phyloP scores from a whole-genome alignment of 768 basidiomycete species.

The Leccinum variicolor region DNA sequence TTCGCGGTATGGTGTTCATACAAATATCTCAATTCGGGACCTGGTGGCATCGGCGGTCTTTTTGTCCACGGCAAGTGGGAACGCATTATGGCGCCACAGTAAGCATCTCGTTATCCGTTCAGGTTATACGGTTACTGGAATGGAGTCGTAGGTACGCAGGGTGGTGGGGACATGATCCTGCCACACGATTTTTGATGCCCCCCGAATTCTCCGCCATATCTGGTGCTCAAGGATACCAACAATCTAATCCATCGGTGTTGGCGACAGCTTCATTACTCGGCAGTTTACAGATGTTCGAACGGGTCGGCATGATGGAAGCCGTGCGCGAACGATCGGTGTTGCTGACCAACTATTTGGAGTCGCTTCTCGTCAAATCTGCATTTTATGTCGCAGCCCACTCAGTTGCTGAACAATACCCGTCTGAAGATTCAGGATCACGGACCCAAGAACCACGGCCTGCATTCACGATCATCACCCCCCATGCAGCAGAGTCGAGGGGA shows the following conservation, averaged over 20 bases:
- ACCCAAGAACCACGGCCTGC: constrained; percentile 29
- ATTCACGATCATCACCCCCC: constrained; percentile 94
- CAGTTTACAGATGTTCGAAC: constrained; percentile 75
- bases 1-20: constrained; percentile 99
- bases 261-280: constrained; percentile 78
- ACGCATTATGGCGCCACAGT: constrained; percentile 60
- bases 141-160: constrained; percentile 67
- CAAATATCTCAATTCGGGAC: constrained; percentile 96
- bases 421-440: constrained; percentile 17
- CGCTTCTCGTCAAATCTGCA: constrained; percentile 53
- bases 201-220: constrained; percentile 75
- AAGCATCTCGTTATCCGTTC: constrained; percentile 25
- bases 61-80: constrained; percentile 87
- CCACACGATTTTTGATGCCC: constrained; percentile 90
- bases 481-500: constrained; percentile 62
- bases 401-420: constrained; percentile 29
- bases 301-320: constrained; percentile 68
- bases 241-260: constrained; percentile 90
- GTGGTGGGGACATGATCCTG: constrained; percentile 95
- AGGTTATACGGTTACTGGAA: constrained; percentile 3
- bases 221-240: constrained; percentile 94
- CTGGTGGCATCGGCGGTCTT: constrained; percentile 95
- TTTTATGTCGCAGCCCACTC: constrained; percentile 54
- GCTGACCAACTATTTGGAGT: constrained; percentile 72
- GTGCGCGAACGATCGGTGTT: constrained; percentile 66